A percentile compares a stretch with the other conserved stretches of the same genome.
These are phyloP conservation scores for Ambrosia hybrid DNA, from an alignment of 140 eudicot genomes.

Conservation along the genomic window DNA sequence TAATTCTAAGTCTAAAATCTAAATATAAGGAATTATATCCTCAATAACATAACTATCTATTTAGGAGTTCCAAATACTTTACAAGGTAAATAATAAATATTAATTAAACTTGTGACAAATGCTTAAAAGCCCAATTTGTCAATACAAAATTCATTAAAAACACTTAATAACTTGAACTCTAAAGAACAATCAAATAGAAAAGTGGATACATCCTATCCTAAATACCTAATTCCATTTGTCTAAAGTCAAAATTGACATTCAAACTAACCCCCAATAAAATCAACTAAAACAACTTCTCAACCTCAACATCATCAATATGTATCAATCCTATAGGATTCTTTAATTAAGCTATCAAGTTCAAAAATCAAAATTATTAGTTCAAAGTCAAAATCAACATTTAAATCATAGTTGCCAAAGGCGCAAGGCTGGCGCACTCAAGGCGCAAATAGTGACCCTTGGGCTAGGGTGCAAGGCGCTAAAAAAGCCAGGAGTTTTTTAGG, in stretches of 20 bases:
- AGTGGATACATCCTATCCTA: background rate
- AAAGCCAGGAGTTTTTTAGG: too few relatives aligned
- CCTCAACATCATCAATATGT: too few relatives aligned
- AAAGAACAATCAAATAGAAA: background rate
- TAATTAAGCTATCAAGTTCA: too few relatives aligned
- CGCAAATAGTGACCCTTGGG: too few relatives aligned
- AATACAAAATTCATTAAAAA: background rate
- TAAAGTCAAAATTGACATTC: background rate
- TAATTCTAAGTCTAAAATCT: background rate
- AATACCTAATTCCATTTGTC: background rate
- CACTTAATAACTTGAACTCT: background rate
- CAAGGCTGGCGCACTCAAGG: too few relatives aligned
- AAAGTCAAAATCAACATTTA: too few relatives aligned
- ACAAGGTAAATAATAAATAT: background rate
- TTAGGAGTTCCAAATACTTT: background rate
- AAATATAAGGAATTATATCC: background rate
- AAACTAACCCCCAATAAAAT: background rate
- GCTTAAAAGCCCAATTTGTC: slow-evolving; percentile 14
- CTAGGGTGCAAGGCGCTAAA: too few relatives aligned
- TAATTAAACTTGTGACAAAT: background rate
- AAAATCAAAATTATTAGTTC: too few relatives aligned
- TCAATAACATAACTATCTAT: background rate
- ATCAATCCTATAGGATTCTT: background rate
- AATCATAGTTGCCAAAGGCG: too few relatives aligned
- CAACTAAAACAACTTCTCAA: background rate